A percentile compares a stretch with the other conserved stretches of the same genome.
Conservation (phyloP, 179 eudicot species). For the Vitellaria paradoxa region DNA sequence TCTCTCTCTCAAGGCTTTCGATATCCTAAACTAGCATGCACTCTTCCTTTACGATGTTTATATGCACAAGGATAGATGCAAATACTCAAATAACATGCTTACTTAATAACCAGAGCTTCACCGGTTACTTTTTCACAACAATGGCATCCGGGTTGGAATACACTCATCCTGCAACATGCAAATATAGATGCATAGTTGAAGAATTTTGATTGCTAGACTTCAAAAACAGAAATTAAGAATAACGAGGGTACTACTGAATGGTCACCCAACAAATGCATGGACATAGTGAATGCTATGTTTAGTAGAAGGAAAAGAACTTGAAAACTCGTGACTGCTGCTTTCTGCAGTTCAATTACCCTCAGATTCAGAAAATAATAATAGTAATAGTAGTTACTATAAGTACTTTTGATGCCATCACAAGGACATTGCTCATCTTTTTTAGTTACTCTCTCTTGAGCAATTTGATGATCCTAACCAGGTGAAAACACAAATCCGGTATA, state of each 20-base stretch:
- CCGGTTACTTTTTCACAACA: conserved; percentile 51
- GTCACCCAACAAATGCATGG: conserved; percentile 14
- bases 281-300: not conserved
- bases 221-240: conserved; percentile 14
- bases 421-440: not conserved
- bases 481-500: not conserved
- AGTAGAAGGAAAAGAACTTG: not conserved
- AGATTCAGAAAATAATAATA: not conserved
- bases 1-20: not conserved
- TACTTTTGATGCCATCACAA: too few relatives aligned
- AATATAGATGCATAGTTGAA: conserved; percentile 53
- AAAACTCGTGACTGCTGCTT: not conserved
- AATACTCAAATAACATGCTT: conserved; percentile 50
- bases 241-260: not conserved
- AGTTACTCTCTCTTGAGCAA: not conserved
- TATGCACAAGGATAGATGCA: conserved; percentile 18
- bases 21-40: not conserved
- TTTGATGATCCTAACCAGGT: not conserved
- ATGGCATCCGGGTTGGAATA: conserved; percentile 40
- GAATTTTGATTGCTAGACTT: conserved; percentile 29
- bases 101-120: conserved; percentile 58
- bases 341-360: not conserved
- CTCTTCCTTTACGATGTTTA: not conserved
- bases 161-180: conserved; percentile 63
- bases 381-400: not conserved